A percentile compares a stretch with the other conserved stretches of the same genome.
These are phyloP conservation scores for Irpex lacteus DNA, from an alignment of 1,284 basidiomycete species.

Conservation along the genomic window DNA sequence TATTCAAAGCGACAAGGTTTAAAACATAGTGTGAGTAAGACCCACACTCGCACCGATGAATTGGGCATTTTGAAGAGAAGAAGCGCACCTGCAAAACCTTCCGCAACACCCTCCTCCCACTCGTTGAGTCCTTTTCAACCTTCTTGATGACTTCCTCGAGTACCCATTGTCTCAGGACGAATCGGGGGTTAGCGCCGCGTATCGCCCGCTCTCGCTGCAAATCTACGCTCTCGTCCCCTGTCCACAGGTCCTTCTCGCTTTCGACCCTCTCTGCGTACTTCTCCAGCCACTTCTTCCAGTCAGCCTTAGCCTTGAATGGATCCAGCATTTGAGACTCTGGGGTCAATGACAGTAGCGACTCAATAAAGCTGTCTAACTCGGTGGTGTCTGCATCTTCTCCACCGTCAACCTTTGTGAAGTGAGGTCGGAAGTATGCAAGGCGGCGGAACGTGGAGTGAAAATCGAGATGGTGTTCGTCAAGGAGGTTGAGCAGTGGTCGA, in stretches of 20 bases:
- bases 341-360: constrained; percentile 44
- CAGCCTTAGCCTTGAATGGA: constrained; percentile 39
- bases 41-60: background rate
- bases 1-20: constrained; percentile 14
- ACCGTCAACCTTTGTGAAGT: constrained; percentile 8
- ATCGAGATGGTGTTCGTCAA: constrained; percentile 73
- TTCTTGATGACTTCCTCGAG: constrained; percentile 84
- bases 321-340: constrained; percentile 44
- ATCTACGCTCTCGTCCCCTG: constrained; percentile 27
- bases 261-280: constrained; percentile 62
- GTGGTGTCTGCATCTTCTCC: background rate
- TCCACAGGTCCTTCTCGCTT: constrained; percentile 47
- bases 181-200: constrained; percentile 74
- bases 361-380: constrained; percentile 40
- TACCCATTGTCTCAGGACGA: constrained; percentile 90
- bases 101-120: constrained; percentile 61
- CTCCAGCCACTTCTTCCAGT: constrained; percentile 68
- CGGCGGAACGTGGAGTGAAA: constrained; percentile 81
- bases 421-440: constrained; percentile 62
- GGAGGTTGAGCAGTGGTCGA: constrained; percentile 64
- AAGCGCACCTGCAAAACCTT: constrained; percentile 70
- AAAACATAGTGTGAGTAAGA: constrained; percentile 2
- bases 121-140: constrained; percentile 59
- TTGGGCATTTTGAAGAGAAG: constrained; percentile 12
- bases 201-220: constrained; percentile 45